Evolutionary conservation across 495 filamentous ascomycete species (phyloP), one percentile per base, ranked within the genome.

Genomic region (Tuber aestivum): DNA sequence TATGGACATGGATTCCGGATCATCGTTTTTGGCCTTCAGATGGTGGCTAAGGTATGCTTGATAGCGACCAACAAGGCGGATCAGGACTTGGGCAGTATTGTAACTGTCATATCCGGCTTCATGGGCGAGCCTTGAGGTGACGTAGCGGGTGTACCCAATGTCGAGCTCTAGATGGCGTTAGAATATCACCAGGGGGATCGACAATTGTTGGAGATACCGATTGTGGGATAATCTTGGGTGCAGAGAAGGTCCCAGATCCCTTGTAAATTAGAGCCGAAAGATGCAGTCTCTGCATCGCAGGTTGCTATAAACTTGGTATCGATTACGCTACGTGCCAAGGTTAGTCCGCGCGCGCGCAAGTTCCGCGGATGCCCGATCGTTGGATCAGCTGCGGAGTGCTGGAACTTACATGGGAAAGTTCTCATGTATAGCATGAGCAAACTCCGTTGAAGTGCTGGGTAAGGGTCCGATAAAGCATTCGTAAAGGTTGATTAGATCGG

Each of bases 301-400:
- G 89, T 90, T 32, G 89, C 88, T 73, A 97, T 86, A 76, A 90
- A 94, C 79, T 95, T 95, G 0, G 93, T 95, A 79, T 96, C 93
- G 9, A 94, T 84, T 23, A 95, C 83, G 3, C 84, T 82, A 16
- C 61, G 18, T 4, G 27, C 6, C 68, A 71, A 32, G 27, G 44
- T 65, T 42, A 76, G 71, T 40, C 42, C 41, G 70, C 41, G 68
- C 41, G 70, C 41, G 68, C 61, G 38, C 50, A 65, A 42, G 38
- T 41, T 21, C 20, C 18, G 5, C 3, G 16, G 37, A 9, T 12
- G 45, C 14, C 9, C 9, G 61, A 35, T 23, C 2, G 56, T 32
- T 32, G 23, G 38, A 45, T 20, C 7, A 7, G 38, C 38, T 23
- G 41, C 45, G 32, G 38, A n/a, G 27, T 45, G 32, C 21, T 23